Evolutionary conservation across 768 basidiomycete genomes (phyloP).

Genomic region (Collybia sordida): DNA sequence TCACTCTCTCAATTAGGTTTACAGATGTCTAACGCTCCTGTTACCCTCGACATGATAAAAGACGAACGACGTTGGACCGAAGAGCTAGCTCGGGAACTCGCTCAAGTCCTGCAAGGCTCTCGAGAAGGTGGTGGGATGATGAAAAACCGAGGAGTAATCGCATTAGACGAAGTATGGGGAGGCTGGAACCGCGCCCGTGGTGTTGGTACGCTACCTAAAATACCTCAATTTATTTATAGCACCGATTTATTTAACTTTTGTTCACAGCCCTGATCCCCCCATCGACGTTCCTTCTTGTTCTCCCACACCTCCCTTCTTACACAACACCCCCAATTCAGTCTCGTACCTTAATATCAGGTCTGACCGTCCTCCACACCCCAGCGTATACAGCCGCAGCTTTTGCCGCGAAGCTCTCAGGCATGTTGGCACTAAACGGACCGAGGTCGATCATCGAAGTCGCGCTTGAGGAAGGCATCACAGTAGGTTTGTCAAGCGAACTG

Average conservation of each 20-base stretch:
- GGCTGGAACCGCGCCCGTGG: conserved; percentile 94
- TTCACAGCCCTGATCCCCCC: conserved; percentile 84
- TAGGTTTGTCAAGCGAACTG: conserved; percentile 79
- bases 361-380: conserved; percentile 84
- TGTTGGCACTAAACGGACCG: conserved; percentile 49
- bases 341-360: conserved; percentile 70
- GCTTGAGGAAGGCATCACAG: conserved; percentile 64
- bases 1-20: conserved; percentile 91
- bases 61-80: conserved; percentile 81
- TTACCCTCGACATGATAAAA: conserved; percentile 86
- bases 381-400: conserved; percentile 70
- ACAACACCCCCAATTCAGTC: conserved; percentile 68
- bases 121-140: conserved; percentile 59
- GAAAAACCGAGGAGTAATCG: conserved; percentile 77
- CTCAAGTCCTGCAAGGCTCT: conserved; percentile 58
- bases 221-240: conserved; percentile 1
- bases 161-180: conserved; percentile 92
- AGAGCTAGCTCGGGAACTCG: conserved; percentile 82
- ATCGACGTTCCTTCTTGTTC: conserved; percentile 73
- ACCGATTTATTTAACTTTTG: not conserved
- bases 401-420: conserved; percentile 57
- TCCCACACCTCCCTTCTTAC: conserved; percentile 63
- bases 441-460: conserved; percentile 73
- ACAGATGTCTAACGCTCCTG: conserved; percentile 72
- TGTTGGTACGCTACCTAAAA: conserved; percentile 57